Percentiles rank a stretch among this genome's conserved stretches.
Conservation (phyloP, 208 protist genomes). For the Hexamita inflata region DNA sequence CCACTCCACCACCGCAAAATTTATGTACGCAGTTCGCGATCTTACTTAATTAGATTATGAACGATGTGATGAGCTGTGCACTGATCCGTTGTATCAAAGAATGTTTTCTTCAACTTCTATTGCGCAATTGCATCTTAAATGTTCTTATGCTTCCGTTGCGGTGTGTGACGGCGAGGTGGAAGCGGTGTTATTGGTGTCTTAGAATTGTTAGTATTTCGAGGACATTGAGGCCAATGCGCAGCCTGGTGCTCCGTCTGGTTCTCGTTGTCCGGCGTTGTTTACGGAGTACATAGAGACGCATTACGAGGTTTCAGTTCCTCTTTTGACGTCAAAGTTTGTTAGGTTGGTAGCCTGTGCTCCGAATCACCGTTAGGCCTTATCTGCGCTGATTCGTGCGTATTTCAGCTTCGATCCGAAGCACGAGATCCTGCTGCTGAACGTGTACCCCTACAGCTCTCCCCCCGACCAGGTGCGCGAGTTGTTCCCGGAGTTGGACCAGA, state of each 20-base stretch:
- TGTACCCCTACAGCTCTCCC: not conserved
- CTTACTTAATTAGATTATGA: not conserved
- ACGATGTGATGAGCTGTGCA: not conserved
- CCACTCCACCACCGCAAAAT: not conserved
- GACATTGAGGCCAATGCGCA: not conserved
- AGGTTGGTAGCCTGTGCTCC: not conserved
- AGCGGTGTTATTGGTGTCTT: not conserved
- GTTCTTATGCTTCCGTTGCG: conserved; percentile 11
- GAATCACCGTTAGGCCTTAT: not conserved
- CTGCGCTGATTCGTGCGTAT: not conserved
- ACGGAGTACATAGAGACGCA: not conserved
- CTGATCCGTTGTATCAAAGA: not conserved
- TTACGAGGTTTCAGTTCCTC: not conserved
- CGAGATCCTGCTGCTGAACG: not conserved
- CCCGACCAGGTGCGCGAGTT: not conserved
- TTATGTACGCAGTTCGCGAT: conserved; percentile 6
- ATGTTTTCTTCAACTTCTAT: not conserved
- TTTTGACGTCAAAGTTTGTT: not conserved
- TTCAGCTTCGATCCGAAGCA: conserved; percentile 18
- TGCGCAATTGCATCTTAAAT: not conserved
- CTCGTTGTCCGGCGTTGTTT: not conserved
- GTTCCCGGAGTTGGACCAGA: not conserved
- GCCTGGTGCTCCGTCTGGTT: not conserved
- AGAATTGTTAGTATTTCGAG: not conserved
- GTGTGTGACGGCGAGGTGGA: not conserved